Base-by-base conservation (phyloP, 2,329 filamentous ascomycete genomes). In the Huntiella moniliformis region DNA sequence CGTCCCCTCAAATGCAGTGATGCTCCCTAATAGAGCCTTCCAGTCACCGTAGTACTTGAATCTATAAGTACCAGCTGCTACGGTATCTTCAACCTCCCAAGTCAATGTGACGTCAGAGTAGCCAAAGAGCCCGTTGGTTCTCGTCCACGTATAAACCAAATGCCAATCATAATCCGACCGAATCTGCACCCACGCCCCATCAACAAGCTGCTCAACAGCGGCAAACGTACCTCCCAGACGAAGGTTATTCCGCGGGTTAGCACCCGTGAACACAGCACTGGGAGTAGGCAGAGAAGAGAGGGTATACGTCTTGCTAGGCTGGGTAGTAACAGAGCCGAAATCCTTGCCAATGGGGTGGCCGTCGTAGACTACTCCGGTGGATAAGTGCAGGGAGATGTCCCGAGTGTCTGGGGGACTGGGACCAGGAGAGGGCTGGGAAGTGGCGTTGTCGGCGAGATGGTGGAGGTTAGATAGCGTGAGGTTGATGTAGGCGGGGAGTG, bases 231-330 rank as follows among this genome's bases (percentile, higher is more conserved):
- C 70, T 56, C 84, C 86, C 1, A 85, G 73, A 2, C 77, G 73
- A 38, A 94, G 69, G 51, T 92, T 81, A 59, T 94, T 95, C 42
- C 87, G 71, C 6, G 87, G 87, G 55, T 94, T 94, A 3, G 86
- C 86, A 13, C 82, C 87, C 1, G 86, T 71, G 57, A 95, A 95
- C 0, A 67, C 76, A 0, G 72, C 82, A 0, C 65, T 65, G 6
- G 71, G 67, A 3, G 83, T 82, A 1, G 64, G 61, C 0, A 57
- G 44, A 61, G 60, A 1, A n/a, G 34, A 6, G 7, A 41, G 38
- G 2, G 38, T 28, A 18, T 41, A 41, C 11, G 10, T 18, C 12
- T 67, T 58, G 1, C 58, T 56, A 0, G 73, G 66, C 35, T 78
- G 67, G 0, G 61, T 61, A 39, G 72, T 63, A 12, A 83, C 70